phyloP scores from a whole-genome alignment of 2,329 filamentous ascomycete species.

The Hymenotorrendiella dingleyae region DNA sequence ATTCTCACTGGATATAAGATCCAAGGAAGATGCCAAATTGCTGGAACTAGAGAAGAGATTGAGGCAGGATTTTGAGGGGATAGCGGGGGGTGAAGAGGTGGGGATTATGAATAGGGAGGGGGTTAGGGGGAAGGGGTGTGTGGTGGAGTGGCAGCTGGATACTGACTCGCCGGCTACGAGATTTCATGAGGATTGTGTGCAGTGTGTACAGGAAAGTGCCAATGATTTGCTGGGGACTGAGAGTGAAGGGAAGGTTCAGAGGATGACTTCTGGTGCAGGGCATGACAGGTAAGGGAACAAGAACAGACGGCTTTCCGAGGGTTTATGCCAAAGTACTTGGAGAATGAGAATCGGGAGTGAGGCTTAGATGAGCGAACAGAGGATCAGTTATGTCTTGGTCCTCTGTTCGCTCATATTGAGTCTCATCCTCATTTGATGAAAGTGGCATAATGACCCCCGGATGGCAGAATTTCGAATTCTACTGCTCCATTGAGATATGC shows the following conservation, averaged over 20 bases:
- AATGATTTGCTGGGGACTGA: slow-evolving; percentile 47
- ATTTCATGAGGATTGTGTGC: slow-evolving; percentile 64
- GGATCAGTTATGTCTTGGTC: no score
- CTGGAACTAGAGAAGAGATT: slow-evolving; percentile 51
- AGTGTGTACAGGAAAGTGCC: slow-evolving; percentile 56
- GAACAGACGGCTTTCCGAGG: no score
- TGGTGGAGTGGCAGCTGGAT: slow-evolving; percentile 54
- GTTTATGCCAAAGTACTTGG: no score
- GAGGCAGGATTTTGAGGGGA: slow-evolving; percentile 49
- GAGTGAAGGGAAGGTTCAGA: slow-evolving; percentile 39
- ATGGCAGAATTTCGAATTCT: neutral
- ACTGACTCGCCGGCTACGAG: slow-evolving; percentile 54
- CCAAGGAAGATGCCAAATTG: slow-evolving; percentile 49
- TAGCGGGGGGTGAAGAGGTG: slow-evolving; percentile 52
- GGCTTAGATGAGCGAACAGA: no score
- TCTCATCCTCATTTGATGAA: no score
- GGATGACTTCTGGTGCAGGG: slow-evolving; percentile 58
- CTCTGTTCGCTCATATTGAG: no score
- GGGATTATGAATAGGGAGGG: slow-evolving; percentile 38
- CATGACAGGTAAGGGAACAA: slow-evolving; percentile 49
- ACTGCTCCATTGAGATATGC: slow-evolving; percentile 29
- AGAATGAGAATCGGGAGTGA: no score
- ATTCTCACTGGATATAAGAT: slow-evolving; percentile 64
- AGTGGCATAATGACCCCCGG: no score
- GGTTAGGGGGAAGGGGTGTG: slow-evolving; percentile 44